Conservation (phyloP, 2,329 filamentous ascomycete genomes). For the Colletotrichum cordylinicola region DNA sequence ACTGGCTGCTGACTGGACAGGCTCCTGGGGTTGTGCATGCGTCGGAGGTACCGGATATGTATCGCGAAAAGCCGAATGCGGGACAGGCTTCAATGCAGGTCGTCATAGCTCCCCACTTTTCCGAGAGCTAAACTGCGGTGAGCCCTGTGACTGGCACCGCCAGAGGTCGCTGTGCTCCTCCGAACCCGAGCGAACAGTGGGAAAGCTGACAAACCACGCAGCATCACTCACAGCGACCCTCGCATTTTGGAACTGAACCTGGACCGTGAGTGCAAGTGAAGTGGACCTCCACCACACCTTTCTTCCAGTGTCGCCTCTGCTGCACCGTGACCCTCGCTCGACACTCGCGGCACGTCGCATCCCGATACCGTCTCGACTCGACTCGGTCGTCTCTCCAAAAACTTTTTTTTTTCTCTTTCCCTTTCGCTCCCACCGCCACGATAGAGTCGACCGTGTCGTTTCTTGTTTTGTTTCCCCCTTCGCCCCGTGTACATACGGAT, state of each 20-base stretch:
- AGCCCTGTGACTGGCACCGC: conserved; percentile 4
- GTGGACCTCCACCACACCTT: conserved; percentile 6
- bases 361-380: conserved; percentile 9
- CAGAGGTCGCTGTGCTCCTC: not conserved
- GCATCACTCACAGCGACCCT: not conserved
- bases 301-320: not conserved
- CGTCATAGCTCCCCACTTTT: conserved; percentile 23
- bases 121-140: conserved; percentile 12
- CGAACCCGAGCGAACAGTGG: not conserved
- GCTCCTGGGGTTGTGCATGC: not conserved
- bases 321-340: not conserved
- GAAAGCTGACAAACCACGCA: conserved; percentile 20
- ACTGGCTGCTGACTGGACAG: not conserved
- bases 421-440: not conserved
- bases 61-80: conserved; percentile 16
- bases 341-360: conserved; percentile 11
- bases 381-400: conserved; percentile 3
- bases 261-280: not conserved
- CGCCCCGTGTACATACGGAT: not conserved
- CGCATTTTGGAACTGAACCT: conserved; percentile 7
- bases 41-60: conserved; percentile 16
- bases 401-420: not conserved
- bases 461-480: not conserved
- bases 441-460: not conserved
- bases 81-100: conserved; percentile 20